Base-by-base conservation (phyloP, 305 asterid species). In the Caryopteris hybrid region DNA sequence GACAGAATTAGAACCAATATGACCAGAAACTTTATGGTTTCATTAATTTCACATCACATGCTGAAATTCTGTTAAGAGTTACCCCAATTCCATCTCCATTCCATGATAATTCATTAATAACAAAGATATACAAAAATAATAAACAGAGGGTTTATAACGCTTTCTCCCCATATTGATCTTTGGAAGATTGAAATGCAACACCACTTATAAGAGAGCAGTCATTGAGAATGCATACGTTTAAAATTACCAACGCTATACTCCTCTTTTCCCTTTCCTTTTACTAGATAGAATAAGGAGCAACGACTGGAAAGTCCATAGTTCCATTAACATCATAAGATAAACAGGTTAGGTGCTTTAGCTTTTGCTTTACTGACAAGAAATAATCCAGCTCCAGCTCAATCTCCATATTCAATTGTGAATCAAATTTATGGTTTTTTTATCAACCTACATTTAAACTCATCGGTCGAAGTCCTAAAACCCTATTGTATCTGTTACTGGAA, bases 381-480 rank as follows among this genome's bases (percentile, higher is more conserved):
- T 11, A 43, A 47, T 48, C 45, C 55, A 50, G 43, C 7, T 47
- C 58, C 53, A 58, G 34, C 54, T 51, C 66, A 60, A 60, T 12
- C n/a, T n/a, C n/a, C n/a, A n/a, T n/a, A 50, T 20, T 57, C 45
- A 34, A 57, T 62, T 52, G 13, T 9, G 66, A 41, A 33, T 54
- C 60, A 10, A 62, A 51, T 61, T 46, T 56, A 29, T 61, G 45
- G 14, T 51, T 13, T 64, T 43, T 13, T 56, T 43, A 66, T 5
- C 66, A 65, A 36, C 14, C 38, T 25, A 39, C 13, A 22, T 25
- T 39, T 25, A 11, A 66, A 13, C 12, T 36, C 59, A 66, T 18
- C 21, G 47, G 18, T 27, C 17, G 11, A 74, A 63, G 36, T 8
- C 13, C 47, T 33, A 2, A 74, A 69, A 64, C 56, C 61, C 62